Evolutionary conservation across 192 early-diverging fungal genomes (phyloP).

Genomic region (Rhizophagus clarus): DNA sequence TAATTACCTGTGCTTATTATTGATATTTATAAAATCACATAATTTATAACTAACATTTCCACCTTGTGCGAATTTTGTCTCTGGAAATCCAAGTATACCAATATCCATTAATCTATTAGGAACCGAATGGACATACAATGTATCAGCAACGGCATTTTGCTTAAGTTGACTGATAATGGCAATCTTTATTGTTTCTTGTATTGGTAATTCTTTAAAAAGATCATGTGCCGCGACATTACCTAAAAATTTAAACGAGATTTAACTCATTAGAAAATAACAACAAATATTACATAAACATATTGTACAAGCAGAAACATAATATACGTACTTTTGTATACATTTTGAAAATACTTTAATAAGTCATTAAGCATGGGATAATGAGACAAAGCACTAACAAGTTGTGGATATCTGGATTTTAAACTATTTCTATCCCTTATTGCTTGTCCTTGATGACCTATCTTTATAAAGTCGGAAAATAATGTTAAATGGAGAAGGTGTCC

Average conservation of each 20-base stretch:
- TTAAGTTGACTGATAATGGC: slow-evolving; percentile 53
- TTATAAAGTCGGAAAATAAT: background rate
- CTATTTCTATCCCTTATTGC: slow-evolving; percentile 64
- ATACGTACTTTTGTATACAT: slow-evolving; percentile 17
- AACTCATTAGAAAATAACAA: background rate
- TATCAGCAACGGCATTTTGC: slow-evolving; percentile 53
- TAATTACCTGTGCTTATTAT: slow-evolving; percentile 62
- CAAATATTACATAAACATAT: background rate
- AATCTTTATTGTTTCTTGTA: slow-evolving; percentile 57
- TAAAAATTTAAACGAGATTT: background rate
- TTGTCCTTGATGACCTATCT: slow-evolving; percentile 63
- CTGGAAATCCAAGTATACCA: slow-evolving; percentile 42
- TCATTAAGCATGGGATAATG: no score
- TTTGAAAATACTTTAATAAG: background rate
- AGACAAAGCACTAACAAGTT: slow-evolving; percentile 61
- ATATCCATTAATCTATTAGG: slow-evolving; percentile 50
- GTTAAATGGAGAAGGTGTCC: no score
- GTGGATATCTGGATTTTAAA: slow-evolving; percentile 74
- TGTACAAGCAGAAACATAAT: background rate
- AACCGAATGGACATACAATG: slow-evolving; percentile 55
- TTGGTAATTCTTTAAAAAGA: slow-evolving; percentile 45
- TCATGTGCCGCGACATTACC: slow-evolving; percentile 37
- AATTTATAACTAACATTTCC: slow-evolving; percentile 66
- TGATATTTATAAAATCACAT: slow-evolving; percentile 70
- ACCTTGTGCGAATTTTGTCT: slow-evolving; percentile 60